These are phyloP conservation scores for Plasmopara halstedii DNA, from an alignment of 352 stramenopile species.

Conservation along the genomic window DNA sequence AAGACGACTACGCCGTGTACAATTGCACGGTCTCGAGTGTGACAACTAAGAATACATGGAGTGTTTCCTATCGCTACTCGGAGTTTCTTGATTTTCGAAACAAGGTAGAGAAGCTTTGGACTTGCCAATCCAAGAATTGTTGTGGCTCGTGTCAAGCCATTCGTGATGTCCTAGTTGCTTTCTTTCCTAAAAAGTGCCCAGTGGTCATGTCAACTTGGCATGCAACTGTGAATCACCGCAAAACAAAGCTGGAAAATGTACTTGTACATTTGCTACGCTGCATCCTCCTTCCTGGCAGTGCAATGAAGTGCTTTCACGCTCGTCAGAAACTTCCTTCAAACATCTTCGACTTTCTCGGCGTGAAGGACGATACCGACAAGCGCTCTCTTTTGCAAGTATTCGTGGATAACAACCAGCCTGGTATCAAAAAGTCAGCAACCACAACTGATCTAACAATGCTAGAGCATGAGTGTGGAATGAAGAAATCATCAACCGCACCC, in stretches of 20 bases:
- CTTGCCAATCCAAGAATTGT: slow-evolving; percentile 46
- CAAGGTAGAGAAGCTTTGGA: slow-evolving; percentile 47
- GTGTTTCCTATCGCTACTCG: slow-evolving; percentile 54
- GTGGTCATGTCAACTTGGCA: slow-evolving; percentile 35
- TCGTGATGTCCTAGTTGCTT: slow-evolving; percentile 47
- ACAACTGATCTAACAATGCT: slow-evolving; percentile 22
- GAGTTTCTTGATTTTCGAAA: slow-evolving; percentile 55
- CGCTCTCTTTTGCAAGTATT: slow-evolving; percentile 63
- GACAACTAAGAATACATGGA: slow-evolving; percentile 40
- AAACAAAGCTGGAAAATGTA: slow-evolving; percentile 54
- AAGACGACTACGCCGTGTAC: slow-evolving; percentile 48
- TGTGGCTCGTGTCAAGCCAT: slow-evolving; percentile 59
- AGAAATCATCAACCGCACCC: slow-evolving; percentile 22
- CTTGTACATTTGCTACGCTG: slow-evolving; percentile 53
- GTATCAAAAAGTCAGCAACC: slow-evolving; percentile 26
- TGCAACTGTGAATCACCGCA: slow-evolving; percentile 30
- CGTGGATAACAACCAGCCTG: slow-evolving; percentile 40
- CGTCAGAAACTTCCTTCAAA: slow-evolving; percentile 37
- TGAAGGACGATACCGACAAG: slow-evolving; percentile 40
- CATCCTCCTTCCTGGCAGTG: slow-evolving; percentile 50
- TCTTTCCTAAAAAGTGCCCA: slow-evolving; percentile 55
- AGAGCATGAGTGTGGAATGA: slow-evolving; percentile 19
- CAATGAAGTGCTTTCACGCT: slow-evolving; percentile 60
- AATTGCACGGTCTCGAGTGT: slow-evolving; percentile 38
- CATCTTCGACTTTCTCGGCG: slow-evolving; percentile 54